Conservation (phyloP, 1,139 yeast species). For the Cylindricascospora bacillispora region DNA sequence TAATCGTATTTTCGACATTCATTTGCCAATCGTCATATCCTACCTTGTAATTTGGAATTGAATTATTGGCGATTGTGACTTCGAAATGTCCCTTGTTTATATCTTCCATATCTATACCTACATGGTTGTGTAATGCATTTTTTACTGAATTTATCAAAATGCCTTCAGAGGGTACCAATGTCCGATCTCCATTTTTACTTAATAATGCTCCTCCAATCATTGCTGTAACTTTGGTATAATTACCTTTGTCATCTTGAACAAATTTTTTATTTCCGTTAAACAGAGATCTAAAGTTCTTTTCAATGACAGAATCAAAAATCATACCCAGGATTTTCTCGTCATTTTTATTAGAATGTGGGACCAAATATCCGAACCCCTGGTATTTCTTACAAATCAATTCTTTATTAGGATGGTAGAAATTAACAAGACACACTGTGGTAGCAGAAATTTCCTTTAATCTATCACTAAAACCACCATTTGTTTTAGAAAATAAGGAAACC, state of each 20-base stretch:
- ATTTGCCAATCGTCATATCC: constrained; percentile 47
- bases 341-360: constrained; percentile 47
- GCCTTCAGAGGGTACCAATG: constrained; percentile 35
- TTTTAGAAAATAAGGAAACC: constrained; percentile 14
- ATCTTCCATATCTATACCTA: constrained; percentile 34
- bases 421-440: constrained; percentile 47
- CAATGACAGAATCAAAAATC: constrained; percentile 80
- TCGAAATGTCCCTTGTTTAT: constrained; percentile 24
- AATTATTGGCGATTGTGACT: constrained; percentile 29
- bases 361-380: constrained; percentile 78
- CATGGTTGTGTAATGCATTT: constrained; percentile 36
- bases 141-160: constrained; percentile 35
- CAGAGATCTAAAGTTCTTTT: constrained; percentile 31
- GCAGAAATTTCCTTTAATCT: constrained; percentile 30
- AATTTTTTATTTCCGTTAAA: constrained; percentile 14
- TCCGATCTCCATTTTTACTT: constrained; percentile 18
- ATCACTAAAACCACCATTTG: constrained; percentile 13
- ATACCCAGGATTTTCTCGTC: constrained; percentile 65
- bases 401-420: constrained; percentile 40
- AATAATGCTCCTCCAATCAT: constrained; percentile 83
- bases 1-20: constrained; percentile 27
- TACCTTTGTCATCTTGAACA: constrained; percentile 13
- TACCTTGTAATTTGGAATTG: constrained; percentile 74
- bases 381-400: constrained; percentile 24
- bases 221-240: constrained; percentile 61